A percentile compares a stretch with the other conserved stretches of the same genome.
phyloP scores from a whole-genome alignment of 2,329 filamentous ascomycete species.

The Aureobasidium sp. region DNA sequence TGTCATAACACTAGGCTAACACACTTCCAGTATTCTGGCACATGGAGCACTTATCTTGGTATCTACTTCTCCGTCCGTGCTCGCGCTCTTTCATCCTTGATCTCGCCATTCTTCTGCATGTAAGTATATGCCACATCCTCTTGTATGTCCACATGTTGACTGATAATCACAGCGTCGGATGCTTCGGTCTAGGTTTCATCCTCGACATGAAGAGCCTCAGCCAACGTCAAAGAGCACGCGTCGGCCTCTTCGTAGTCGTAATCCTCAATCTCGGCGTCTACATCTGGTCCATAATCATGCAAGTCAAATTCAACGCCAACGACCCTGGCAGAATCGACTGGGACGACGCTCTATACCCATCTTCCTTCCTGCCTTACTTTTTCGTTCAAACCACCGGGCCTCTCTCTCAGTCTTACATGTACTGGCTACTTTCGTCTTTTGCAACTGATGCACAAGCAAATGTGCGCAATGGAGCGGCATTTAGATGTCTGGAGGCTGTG shows the following conservation, averaged over 20 bases:
- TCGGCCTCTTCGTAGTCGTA: constrained; percentile 40
- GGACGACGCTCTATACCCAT: constrained; percentile 4
- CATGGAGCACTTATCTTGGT: constrained; percentile 11
- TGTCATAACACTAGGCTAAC: background rate
- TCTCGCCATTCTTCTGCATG: constrained; percentile 15
- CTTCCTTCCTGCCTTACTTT: constrained; percentile 10
- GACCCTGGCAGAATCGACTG: constrained; percentile 11
- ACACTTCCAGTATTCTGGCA: background rate
- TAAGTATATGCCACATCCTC: background rate
- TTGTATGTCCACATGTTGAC: constrained; percentile 22
- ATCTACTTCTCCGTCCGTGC: constrained; percentile 14
- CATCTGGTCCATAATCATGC: constrained; percentile 14
- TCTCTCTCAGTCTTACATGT: constrained; percentile 14
- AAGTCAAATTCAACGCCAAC: constrained; percentile 10
- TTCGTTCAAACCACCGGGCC: constrained; percentile 14
- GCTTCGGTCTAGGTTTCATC: constrained; percentile 49
- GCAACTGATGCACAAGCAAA: constrained; percentile 14
- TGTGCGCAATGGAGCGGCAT: constrained; percentile 7
- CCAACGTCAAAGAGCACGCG: constrained; percentile 43
- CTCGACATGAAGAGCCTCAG: constrained; percentile 59
- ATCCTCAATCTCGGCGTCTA: constrained; percentile 37
- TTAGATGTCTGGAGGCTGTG: constrained; percentile 11
- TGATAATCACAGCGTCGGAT: constrained; percentile 37
- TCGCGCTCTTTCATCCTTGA: constrained; percentile 8
- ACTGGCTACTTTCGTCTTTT: constrained; percentile 13